Conservation (phyloP, 1,284 basidiomycete genomes). For the Coniophora puteana region DNA sequence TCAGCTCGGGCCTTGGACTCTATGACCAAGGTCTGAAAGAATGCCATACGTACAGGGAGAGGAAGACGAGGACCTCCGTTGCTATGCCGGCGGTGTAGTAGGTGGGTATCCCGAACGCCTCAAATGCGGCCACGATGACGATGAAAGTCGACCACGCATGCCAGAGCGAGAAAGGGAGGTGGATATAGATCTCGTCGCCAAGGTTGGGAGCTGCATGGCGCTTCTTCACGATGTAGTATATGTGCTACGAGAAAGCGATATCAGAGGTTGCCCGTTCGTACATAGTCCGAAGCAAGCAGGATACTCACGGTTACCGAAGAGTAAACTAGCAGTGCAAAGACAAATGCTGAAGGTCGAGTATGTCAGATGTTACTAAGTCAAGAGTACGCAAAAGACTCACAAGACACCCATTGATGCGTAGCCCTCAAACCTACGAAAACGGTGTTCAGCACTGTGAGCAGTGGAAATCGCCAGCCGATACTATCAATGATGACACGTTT, state of each 20-base stretch:
- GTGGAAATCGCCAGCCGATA: constrained; percentile 85
- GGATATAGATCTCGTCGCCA: constrained; percentile 76
- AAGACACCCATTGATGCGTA: constrained; percentile 66
- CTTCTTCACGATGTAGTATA: constrained; percentile 90
- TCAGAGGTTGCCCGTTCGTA: too few species aligned
- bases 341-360: too few species aligned
- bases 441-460: constrained; percentile 81
- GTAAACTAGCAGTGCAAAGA: constrained; percentile 81
- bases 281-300: too few species aligned
- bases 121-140: constrained; percentile 84
- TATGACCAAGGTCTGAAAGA: too few species aligned
- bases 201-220: constrained; percentile 58
- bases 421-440: constrained; percentile 85
- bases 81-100: constrained; percentile 72
- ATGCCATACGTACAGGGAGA: constrained; percentile 69
- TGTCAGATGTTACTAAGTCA: constrained; percentile 5
- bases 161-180: constrained; percentile 88
- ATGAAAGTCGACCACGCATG: constrained; percentile 94
- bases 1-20: background rate
- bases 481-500: constrained; percentile 82
- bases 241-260: constrained; percentile 50
- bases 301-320: constrained; percentile 74
- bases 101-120: constrained; percentile 84
- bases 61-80: constrained; percentile 91
- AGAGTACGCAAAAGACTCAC: constrained; percentile 30